A percentile compares a stretch with the other conserved stretches of the same genome.
Evolutionary conservation across 306 rosid genomes (phyloP).

Genomic region (Dryas drummondii): DNA sequence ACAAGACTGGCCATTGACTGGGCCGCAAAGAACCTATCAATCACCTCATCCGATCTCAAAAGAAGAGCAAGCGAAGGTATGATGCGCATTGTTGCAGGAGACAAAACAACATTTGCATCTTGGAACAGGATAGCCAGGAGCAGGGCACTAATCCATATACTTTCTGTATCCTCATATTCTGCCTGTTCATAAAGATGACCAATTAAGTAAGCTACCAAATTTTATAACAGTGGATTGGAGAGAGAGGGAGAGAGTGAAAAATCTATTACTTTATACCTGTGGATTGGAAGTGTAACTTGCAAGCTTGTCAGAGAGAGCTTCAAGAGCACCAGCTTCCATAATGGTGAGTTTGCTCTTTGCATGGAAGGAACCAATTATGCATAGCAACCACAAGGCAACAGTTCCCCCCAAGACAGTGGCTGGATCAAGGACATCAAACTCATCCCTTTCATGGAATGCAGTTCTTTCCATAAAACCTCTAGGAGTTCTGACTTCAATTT

Average conservation of each 20-base stretch:
- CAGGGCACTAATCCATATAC: constrained; percentile 87
- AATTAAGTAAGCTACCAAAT: constrained; percentile 36
- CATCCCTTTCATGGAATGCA: constrained; percentile 65
- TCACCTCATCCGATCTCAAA: constrained; percentile 80
- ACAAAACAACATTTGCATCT: constrained; percentile 59
- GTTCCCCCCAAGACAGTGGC: constrained; percentile 67
- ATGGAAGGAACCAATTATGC: constrained; percentile 65
- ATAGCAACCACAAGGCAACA: constrained; percentile 83
- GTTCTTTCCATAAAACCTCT: constrained; percentile 72
- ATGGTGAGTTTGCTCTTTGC: constrained; percentile 50
- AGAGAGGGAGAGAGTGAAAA: not conserved
- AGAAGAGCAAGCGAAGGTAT: constrained; percentile 78
- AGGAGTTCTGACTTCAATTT: constrained; percentile 57
- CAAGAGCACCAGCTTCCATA: constrained; percentile 89
- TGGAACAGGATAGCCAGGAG: constrained; percentile 83
- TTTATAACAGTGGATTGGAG: not conserved
- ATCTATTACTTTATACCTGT: constrained; percentile 51
- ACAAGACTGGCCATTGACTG: constrained; percentile 96
- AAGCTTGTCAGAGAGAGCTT: constrained; percentile 73
- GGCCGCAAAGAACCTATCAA: constrained; percentile 87
- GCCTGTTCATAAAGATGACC: constrained; percentile 51
- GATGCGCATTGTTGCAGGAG: constrained; percentile 64
- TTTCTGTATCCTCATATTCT: constrained; percentile 81
- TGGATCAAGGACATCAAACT: constrained; percentile 63
- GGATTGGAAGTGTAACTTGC: constrained; percentile 63